Percentiles rank a stretch among this genome's conserved stretches.
These are phyloP conservation scores for Aureobasidium mangrovei DNA, from an alignment of 2,329 filamentous ascomycete species.

Conservation along the genomic window DNA sequence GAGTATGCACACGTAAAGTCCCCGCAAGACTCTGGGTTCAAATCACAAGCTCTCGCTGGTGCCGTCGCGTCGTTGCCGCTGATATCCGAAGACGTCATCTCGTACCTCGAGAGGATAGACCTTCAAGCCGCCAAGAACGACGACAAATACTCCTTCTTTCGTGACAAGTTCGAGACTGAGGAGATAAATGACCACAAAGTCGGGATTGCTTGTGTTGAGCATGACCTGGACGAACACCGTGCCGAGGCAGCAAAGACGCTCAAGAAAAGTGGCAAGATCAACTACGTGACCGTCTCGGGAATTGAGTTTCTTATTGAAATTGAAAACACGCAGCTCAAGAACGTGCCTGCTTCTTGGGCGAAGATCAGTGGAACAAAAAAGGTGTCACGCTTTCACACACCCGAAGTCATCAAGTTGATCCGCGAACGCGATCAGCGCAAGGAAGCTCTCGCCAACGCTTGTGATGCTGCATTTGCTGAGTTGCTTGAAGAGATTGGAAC, in stretches of 20 bases:
- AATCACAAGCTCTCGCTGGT: constrained; percentile 57
- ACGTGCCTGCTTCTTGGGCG: constrained; percentile 85
- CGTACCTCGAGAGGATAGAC: constrained; percentile 78
- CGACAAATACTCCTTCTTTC: constrained; percentile 92
- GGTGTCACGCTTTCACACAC: constrained; percentile 85
- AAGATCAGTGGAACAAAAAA: constrained; percentile 95
- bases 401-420: constrained; percentile 73
- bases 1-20: constrained; percentile 63
- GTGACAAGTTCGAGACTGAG: constrained; percentile 78
- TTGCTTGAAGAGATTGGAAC: constrained; percentile 65
- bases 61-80: constrained; percentile 67
- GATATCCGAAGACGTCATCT: constrained; percentile 63
- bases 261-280: constrained; percentile 55
- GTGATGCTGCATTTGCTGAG: constrained; percentile 68
- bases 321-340: constrained; percentile 69
- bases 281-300: constrained; percentile 76
- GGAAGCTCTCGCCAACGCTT: constrained; percentile 84
- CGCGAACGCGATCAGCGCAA: constrained; percentile 90
- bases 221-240: constrained; percentile 74
- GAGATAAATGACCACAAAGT: constrained; percentile 82
- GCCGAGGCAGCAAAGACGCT: constrained; percentile 62
- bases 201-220: constrained; percentile 87
- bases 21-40: constrained; percentile 61
- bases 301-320: constrained; percentile 96
- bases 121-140: constrained; percentile 70